Base-by-base conservation (phyloP, 2,329 filamentous ascomycete species). In the Trichoderma citrinoviride region DNA sequence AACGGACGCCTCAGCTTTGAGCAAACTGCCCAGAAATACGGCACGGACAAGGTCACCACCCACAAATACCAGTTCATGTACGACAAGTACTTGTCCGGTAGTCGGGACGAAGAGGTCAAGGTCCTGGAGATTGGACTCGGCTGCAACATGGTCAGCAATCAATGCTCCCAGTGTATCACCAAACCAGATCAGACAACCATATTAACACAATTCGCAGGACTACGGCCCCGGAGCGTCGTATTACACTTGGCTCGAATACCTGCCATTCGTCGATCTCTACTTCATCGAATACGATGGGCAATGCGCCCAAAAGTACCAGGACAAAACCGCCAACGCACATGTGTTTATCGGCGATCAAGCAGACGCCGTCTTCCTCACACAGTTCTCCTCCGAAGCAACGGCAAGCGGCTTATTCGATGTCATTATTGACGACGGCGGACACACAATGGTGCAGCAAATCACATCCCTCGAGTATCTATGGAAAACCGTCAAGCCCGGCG, bases 91-190 rank as follows among this genome's bases (percentile, higher is more conserved):
- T 71, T 80, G 3, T 69, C 71, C 1, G 64, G 70, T 1, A 65
- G 75, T 23, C 73, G 76, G 43, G 70, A 75, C 62, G 67, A 71
- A 46, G 72, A 66, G 33, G 21, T 79, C 61, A 80, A 78, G 68
- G 73, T 80, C 68, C 75, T 80, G 5, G 77, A 79, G 61, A 78
- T 79, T 56, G 76, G 78, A 1, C 74, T 80, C 7, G 78, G 77
- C 10, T 80, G 78, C 68, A 73, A 76, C 57, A 76, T 77, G 71
- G 74, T 75, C 65, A 64, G 64, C 33, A 3, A 37, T 10, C 33
- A 37, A 37, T 37, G 4, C 12, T 4, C 12, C 33, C 10, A 14
- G 3, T 37, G 5, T 12, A 37, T 37, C 12, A 37, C 3, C 46
- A 27, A 33, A 3, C 8, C 29, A 53, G 25, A 43, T 44, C 19